phyloP scores from a whole-genome alignment of 768 basidiomycete species.

The Leccinum aurantiacum region DNA sequence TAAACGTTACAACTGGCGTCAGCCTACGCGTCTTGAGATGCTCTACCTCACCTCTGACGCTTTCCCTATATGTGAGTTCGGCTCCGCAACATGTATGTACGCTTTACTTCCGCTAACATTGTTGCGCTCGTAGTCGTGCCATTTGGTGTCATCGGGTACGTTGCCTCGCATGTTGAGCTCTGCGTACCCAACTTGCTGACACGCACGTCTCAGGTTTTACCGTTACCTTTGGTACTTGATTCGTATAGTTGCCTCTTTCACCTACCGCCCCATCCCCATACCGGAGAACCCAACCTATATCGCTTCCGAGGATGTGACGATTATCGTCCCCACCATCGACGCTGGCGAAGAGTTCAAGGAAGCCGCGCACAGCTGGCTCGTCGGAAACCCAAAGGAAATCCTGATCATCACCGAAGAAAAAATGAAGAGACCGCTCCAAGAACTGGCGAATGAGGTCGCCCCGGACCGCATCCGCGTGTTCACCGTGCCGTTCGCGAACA shows the following conservation, averaged over 20 bases:
- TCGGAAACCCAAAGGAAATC: constrained; percentile 85
- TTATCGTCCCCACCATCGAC: constrained; percentile 95
- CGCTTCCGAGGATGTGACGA: constrained; percentile 91
- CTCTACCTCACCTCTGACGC: constrained; percentile 89
- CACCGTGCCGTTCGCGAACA: constrained; percentile 92
- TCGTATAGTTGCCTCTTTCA: constrained; percentile 71
- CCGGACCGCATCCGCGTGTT: constrained; percentile 81
- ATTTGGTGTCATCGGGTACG: constrained; percentile 85
- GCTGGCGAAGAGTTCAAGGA: constrained; percentile 95
- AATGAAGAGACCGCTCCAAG: constrained; percentile 86
- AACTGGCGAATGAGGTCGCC: constrained; percentile 85
- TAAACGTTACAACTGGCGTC: background rate
- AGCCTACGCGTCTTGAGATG: constrained; percentile 41
- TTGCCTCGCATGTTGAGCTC: background rate
- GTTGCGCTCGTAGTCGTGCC: constrained; percentile 64
- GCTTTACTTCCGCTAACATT: constrained; percentile 2
- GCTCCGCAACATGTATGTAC: background rate
- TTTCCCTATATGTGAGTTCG: constrained; percentile 82
- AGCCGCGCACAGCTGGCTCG: constrained; percentile 89
- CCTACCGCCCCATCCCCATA: constrained; percentile 86
- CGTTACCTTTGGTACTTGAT: constrained; percentile 93
- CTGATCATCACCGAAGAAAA: constrained; percentile 81
- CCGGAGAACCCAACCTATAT: constrained; percentile 90
- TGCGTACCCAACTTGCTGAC: constrained; percentile 4
- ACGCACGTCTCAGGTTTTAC: constrained; percentile 62